Percentiles rank a stretch among this genome's conserved stretches.
Conservation (phyloP, 164 flowering plant species). For the Stephania yunnanensis region DNA sequence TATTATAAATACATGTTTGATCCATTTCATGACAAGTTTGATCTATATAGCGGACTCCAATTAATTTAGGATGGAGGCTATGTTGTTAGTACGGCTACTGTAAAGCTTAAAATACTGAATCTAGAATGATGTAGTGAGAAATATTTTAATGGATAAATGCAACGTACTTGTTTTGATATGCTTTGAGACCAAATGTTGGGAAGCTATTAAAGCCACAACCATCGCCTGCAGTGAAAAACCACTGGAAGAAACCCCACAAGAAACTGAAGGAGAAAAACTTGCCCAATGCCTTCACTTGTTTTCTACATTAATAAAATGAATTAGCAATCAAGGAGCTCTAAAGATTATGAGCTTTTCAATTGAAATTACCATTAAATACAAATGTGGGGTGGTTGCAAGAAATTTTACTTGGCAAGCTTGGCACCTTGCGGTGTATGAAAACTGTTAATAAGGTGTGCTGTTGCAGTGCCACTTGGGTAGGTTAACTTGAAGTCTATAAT, state of each 20-base stretch:
- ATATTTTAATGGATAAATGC: no score
- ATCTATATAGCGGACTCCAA: no score
- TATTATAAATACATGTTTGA: no score
- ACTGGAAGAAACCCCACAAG: conserved; percentile 55
- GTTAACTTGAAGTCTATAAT: conserved; percentile 15
- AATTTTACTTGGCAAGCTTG: conserved; percentile 19
- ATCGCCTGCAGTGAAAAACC: conserved; percentile 45
- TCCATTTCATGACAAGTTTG: no score
- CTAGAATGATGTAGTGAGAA: no score
- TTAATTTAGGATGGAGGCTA: no score
- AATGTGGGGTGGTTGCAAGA: not conserved
- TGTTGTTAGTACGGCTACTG: no score
- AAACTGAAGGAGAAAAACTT: conserved; percentile 56
- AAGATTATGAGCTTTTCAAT: not conserved
- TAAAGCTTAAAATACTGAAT: no score
- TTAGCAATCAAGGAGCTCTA: not conserved
- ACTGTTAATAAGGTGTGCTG: conserved; percentile 27
- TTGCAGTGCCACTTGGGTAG: conserved; percentile 22
- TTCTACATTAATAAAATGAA: conserved; percentile 21
- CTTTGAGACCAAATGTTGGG: conserved; percentile 50
- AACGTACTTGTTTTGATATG: conserved; percentile 34
- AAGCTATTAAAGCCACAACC: conserved; percentile 40
- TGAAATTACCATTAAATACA: not conserved
- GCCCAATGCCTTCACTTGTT: conserved; percentile 45
- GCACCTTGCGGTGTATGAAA: conserved; percentile 43